These are phyloP conservation scores for Corchorus olitorius DNA, from an alignment of 345 rosid genomes.

Conservation along the genomic window DNA sequence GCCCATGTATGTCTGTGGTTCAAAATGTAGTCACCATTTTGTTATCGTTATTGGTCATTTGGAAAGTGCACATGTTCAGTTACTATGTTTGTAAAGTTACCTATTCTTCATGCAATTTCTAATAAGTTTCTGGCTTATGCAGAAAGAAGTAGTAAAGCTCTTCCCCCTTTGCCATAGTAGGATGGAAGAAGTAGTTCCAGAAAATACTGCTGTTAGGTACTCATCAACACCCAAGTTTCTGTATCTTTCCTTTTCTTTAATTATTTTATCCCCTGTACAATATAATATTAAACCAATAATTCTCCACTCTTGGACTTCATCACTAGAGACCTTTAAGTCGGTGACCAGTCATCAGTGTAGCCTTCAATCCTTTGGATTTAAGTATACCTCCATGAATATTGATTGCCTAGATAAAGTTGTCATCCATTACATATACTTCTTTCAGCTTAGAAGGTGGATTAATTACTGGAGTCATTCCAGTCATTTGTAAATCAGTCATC, in stretches of 20 bases:
- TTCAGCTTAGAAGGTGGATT: not conserved
- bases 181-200: slow-evolving; percentile 74
- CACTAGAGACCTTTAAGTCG: not conserved
- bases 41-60: not conserved
- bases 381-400: not conserved
- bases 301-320: not conserved
- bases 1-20: not conserved
- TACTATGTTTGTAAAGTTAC: not conserved
- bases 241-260: not conserved
- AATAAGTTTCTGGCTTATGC: slow-evolving; percentile 30
- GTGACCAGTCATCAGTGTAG: not conserved
- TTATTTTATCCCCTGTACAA: not conserved
- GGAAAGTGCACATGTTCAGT: not conserved
- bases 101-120: not conserved
- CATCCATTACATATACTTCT: not conserved
- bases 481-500: not conserved
- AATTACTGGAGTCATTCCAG: not conserved
- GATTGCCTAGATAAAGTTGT: not conserved
- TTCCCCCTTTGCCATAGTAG: slow-evolving; percentile 75
- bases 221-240: slow-evolving; percentile 13
- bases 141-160: slow-evolving; percentile 72
- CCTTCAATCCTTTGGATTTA: not conserved
- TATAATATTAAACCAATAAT: not conserved
- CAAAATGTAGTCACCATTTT: not conserved
- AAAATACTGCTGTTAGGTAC: slow-evolving; percentile 60